Evolutionary conservation across 352 stramenopile genomes (phyloP), one percentile per base, ranked within the genome.

Genomic region (Phytophthora pseudosyringae): DNA sequence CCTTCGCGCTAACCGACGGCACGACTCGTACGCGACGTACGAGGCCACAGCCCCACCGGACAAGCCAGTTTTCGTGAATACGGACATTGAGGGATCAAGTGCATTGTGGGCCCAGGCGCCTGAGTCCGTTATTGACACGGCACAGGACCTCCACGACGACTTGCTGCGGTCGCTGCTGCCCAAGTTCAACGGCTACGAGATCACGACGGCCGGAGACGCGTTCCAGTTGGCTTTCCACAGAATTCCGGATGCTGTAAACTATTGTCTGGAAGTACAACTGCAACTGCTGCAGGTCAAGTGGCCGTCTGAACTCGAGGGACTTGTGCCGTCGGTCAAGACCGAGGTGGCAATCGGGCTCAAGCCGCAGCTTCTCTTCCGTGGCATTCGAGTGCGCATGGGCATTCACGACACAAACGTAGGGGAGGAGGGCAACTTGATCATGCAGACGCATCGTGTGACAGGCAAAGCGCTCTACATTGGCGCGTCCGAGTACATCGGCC

Each of bases 71-170:
- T 94, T 94, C 43, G 83, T 94, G 26, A 82, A 81, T 33, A 94
- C 86, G 2, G 86, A 94, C 35, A 94, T 94, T 47, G 86, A 94
- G 53, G 78, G 76, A 6, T 91, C 81, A 5, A 94, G 83, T 59
- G 80, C 80, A 4, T 35, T 94, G 32, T 94, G 86, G 86, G 82
- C 73, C 0, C 69, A 76, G n/a, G 76, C 72, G 0, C 77, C 73
- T 1, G 69, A 84, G 40, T 46, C 74, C 15, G 67, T 90, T 4
- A 90, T 93, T n/a, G 75, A 89, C 35, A 70, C 67, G 5, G 81
- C 81, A 1, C 77, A 87, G 46, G 75, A 84, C 29, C 53, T 89
- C 2, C 84, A 93, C 44, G 84, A 93, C 25, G 75, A 89, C 67
- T 36, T 92, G 28, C 44, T 92, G 33, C 81, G 83, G 0, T 78